Base-by-base conservation (phyloP, 179 eudicot genomes). In the Pouteria campechiana region DNA sequence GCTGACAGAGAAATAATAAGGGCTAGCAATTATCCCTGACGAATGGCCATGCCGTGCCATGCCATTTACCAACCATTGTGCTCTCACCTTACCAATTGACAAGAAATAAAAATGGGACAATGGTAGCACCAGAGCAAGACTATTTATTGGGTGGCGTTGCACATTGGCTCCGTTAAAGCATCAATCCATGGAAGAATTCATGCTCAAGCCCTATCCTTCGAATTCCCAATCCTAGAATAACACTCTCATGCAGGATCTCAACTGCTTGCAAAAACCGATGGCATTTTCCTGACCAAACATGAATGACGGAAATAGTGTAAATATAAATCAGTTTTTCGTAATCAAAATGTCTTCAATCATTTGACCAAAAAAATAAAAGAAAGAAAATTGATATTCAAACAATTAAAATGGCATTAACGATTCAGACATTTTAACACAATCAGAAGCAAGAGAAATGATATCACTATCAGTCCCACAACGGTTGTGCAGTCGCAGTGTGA, bases 171-270 rank as follows among this genome's bases (percentile, higher is more conserved):
- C 37, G 23, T 50, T 36, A 57, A 39, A 40, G 35, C 41, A 41
- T 17, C 19, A 57, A 39, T 18, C 55, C 63, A 19, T 48, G 44
- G 41, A 58, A 58, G 56, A 58, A 58, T 29, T 58, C 56, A 50
- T 58, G 37, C 30, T 33, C 56, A 22, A 58, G 34, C n/a, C 50
- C 63, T 37, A 58, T 25, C 43, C 56, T 49, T 33, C 25, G 13
- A 7, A 49, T 25, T 41, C 63, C 63, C 19, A 49, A 12, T 50
- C 50, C 56, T 6, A 58, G 37, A 58, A 58, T 49, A 25, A 40
- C 44, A 28, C 44, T 34, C 31, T 12, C 35, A 31, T 30, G 41
- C 17, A 58, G 17, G 4, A 34, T 42, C 30, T 14, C 37, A 21
- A 27, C 18, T 17, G 48, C 42, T 12, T 49, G 43, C 42, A 10